Evolutionary conservation across 768 basidiomycete species (phyloP).

Genomic region (Mycena polygramma): DNA sequence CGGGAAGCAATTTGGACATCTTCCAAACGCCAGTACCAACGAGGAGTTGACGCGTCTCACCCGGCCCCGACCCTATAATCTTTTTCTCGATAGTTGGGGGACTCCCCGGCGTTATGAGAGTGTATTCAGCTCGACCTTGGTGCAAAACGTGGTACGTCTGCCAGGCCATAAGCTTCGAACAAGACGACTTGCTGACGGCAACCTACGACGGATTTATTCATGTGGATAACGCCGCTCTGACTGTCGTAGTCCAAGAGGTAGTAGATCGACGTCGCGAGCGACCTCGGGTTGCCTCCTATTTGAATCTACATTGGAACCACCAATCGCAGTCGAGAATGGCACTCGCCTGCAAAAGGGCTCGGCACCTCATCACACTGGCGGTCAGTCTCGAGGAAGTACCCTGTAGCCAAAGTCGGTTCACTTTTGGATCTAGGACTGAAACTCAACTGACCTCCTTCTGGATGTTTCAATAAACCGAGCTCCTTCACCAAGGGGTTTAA

Average conservation of each 20-base stretch:
- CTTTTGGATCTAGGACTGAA: no score
- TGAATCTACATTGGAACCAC: no score
- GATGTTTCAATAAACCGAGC: slow-evolving; percentile 26
- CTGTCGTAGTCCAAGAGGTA: slow-evolving; percentile 60
- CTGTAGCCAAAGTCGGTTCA: neutral
- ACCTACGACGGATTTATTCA: slow-evolving; percentile 62
- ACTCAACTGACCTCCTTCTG: slow-evolving; percentile 19
- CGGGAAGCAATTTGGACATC: neutral
- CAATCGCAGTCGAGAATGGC: neutral
- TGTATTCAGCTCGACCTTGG: slow-evolving; percentile 65
- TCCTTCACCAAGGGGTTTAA: slow-evolving; percentile 21
- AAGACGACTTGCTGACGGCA: no score
- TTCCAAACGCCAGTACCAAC: slow-evolving; percentile 50
- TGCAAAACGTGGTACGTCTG: slow-evolving; percentile 68
- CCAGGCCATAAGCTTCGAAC: no score
- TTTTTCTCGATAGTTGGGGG: slow-evolving; percentile 52
- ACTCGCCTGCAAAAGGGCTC: slow-evolving; percentile 19
- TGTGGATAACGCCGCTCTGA: slow-evolving; percentile 57
- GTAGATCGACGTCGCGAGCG: slow-evolving; percentile 37
- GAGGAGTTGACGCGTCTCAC: slow-evolving; percentile 62
- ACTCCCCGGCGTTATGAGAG: slow-evolving; percentile 52
- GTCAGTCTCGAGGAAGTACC: slow-evolving; percentile 21
- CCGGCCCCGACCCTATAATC: slow-evolving; percentile 45
- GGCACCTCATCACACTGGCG: slow-evolving; percentile 8
- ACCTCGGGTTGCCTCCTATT: slow-evolving; percentile 14